phyloP scores from a whole-genome alignment of 495 filamentous ascomycete genomes.

The Talaromyces nanjingensis region DNA sequence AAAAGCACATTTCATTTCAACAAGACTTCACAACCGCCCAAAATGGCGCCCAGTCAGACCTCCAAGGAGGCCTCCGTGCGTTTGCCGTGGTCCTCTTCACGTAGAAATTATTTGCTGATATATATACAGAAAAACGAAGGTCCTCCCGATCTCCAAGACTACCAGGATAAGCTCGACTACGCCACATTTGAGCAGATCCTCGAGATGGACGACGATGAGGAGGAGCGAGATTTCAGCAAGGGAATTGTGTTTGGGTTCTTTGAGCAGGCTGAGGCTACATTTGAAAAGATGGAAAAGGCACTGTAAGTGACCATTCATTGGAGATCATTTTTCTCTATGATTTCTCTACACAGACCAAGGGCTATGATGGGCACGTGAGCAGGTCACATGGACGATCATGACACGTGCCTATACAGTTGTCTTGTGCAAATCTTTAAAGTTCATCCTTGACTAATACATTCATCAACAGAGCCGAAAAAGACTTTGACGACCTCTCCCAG shows the following conservation, averaged over 20 bases:
- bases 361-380: conserved; percentile 5
- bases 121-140: conserved; percentile 17
- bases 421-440: not conserved
- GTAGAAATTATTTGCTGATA: not conserved
- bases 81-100: not conserved
- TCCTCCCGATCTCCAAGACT: conserved; percentile 41
- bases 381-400: not conserved
- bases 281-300: conserved; percentile 71
- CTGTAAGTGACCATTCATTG: conserved; percentile 53
- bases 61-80: not conserved
- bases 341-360: not conserved
- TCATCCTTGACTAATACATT: conserved; percentile 1
- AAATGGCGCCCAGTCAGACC: conserved; percentile 4
- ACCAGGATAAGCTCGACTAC: conserved; percentile 67
- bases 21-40: not conserved
- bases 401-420: conserved; percentile 2
- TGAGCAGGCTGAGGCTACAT: conserved; percentile 81
- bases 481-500: conserved; percentile 67
- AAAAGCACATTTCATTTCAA: not conserved
- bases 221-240: conserved; percentile 68
- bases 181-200: conserved; percentile 88
- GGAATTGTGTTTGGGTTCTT: conserved; percentile 92
- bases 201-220: conserved; percentile 89
- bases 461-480: conserved; percentile 46
- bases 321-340: not conserved